Conservation (phyloP, 192 early-diverging fungal species). For the Endogone sp. region DNA sequence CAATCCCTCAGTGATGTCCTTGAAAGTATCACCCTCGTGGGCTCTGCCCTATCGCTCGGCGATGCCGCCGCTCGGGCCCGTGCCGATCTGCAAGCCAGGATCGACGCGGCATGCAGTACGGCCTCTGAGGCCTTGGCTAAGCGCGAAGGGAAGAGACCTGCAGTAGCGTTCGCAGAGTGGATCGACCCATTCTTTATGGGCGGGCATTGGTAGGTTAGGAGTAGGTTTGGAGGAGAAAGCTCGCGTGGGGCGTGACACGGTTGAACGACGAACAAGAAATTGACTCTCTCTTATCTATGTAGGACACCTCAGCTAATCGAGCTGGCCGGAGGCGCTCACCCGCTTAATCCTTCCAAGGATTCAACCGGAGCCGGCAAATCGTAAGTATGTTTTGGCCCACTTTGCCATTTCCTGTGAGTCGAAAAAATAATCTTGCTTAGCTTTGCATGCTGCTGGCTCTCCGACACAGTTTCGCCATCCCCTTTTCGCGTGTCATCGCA, state of each 20-base stretch:
- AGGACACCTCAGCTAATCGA: constrained; percentile 45
- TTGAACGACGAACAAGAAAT: too few relatives aligned
- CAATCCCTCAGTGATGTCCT: constrained; percentile 37
- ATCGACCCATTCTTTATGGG: constrained; percentile 44
- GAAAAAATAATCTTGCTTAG: too few relatives aligned
- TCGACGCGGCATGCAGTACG: constrained; percentile 28
- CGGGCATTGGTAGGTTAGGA: constrained; percentile 35
- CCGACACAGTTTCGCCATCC: constrained; percentile 25
- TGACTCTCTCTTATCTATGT: neutral
- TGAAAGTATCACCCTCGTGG: constrained; percentile 38
- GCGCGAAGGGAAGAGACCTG: constrained; percentile 22
- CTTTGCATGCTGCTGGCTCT: too few relatives aligned
- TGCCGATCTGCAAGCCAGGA: constrained; percentile 22
- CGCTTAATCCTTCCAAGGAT: constrained; percentile 32
- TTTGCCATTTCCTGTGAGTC: too few relatives aligned
- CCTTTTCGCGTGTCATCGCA: constrained; percentile 21
- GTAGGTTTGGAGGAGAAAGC: neutral
- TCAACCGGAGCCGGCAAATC: constrained; percentile 34
- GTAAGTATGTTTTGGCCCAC: constrained; percentile 11
- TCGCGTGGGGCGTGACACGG: too few relatives aligned
- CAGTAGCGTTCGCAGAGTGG: constrained; percentile 48
- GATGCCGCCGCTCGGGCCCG: constrained; percentile 25
- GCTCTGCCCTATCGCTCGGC: constrained; percentile 27
- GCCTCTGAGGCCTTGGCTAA: constrained; percentile 5
- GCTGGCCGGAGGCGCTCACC: constrained; percentile 38